Evolutionary conservation across 2,329 filamentous ascomycete genomes (phyloP).

Genomic region (Xylariales sp.): DNA sequence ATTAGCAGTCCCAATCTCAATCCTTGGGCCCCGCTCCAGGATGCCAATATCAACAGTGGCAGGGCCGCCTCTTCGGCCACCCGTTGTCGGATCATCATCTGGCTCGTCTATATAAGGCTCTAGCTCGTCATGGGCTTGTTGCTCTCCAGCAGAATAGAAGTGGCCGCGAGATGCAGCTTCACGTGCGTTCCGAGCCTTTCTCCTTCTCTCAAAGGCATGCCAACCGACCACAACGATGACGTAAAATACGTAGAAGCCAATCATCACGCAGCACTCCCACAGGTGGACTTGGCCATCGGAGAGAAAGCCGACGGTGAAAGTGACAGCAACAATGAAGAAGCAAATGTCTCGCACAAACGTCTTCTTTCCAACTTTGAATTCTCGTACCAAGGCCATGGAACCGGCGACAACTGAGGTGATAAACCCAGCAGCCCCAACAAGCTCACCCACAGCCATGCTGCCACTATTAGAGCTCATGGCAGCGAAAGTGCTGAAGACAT

Average conservation of each 20-base stretch:
- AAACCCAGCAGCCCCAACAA: conserved; percentile 92
- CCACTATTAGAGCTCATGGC: conserved; percentile 96
- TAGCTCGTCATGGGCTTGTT: conserved; percentile 46
- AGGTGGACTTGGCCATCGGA: conserved; percentile 77
- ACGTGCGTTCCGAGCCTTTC: conserved; percentile 54
- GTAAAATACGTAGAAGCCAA: conserved; percentile 86
- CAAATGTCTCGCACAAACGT: conserved; percentile 88
- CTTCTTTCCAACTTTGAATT: conserved; percentile 84
- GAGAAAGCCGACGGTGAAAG: conserved; percentile 82
- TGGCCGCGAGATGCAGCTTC: conserved; percentile 72
- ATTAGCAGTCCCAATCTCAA: conserved; percentile 46
- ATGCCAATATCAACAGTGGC: conserved; percentile 34
- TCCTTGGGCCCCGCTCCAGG: conserved; percentile 41
- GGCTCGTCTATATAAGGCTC: conserved; percentile 62
- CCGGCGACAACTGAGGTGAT: conserved; percentile 95
- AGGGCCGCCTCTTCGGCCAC: conserved; percentile 22
- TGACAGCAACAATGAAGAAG: conserved; percentile 85
- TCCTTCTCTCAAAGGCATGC: conserved; percentile 78
- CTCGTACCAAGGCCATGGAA: conserved; percentile 93
- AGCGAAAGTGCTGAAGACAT: conserved; percentile 97
- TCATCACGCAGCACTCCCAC: conserved; percentile 91
- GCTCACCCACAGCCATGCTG: conserved; percentile 91
- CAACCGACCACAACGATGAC: conserved; percentile 82
- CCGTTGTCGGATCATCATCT: conserved; percentile 41
- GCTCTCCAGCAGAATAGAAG: conserved; percentile 55